Evolutionary conservation across 768 basidiomycete genomes (phyloP).

Genomic region (Nidularia sp.): DNA sequence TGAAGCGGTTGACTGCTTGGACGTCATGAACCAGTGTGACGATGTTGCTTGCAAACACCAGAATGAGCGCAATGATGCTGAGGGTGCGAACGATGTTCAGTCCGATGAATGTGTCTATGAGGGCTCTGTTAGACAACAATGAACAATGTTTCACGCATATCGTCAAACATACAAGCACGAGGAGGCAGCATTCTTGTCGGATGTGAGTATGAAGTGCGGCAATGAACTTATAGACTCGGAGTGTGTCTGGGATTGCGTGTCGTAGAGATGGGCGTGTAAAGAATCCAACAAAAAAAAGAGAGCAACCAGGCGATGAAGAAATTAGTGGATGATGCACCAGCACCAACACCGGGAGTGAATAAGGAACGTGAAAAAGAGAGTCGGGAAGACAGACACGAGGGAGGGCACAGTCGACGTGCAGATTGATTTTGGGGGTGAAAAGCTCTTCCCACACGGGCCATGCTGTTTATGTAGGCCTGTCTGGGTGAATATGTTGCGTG

Average conservation of each 20-base stretch:
- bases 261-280: not conserved
- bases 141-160: not conserved
- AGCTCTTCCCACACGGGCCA: not conserved
- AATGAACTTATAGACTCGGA: not conserved
- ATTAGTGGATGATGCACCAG: not conserved
- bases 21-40: conserved; percentile 71
- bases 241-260: not conserved
- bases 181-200: conserved; percentile 25
- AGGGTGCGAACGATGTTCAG: conserved; percentile 77
- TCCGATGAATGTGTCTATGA: conserved; percentile 59
- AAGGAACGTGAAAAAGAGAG: not conserved
- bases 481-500: not conserved
- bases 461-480: not conserved
- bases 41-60: conserved; percentile 79
- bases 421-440: not conserved
- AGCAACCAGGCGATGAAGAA: not conserved
- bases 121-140: not conserved
- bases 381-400: not conserved
- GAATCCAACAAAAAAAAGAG: not conserved
- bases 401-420: not conserved
- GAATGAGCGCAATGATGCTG: conserved; percentile 73
- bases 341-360: not conserved
- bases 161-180: conserved; percentile 27
- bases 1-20: conserved; percentile 67
- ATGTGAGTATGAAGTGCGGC: not conserved